phyloP scores from a whole-genome alignment of 2,329 filamentous ascomycete genomes.

The Aspergillus cejpii region DNA sequence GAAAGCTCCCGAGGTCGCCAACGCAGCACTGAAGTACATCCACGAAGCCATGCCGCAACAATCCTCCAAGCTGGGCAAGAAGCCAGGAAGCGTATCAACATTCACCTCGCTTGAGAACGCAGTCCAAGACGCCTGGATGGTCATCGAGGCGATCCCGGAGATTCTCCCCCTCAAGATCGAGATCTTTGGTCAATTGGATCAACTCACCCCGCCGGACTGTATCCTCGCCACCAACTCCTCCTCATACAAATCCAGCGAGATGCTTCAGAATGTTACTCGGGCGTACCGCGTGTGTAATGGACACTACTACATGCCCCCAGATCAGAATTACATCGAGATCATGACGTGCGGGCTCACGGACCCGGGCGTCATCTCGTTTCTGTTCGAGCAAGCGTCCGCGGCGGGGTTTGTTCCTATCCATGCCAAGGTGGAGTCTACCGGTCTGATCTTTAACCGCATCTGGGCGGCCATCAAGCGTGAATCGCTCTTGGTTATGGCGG shows the following conservation, averaged over 20 bases:
- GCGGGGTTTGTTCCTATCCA: slow-evolving; percentile 39
- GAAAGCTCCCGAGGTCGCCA: slow-evolving; percentile 5
- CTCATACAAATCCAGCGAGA: slow-evolving; percentile 47
- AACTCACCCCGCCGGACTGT: slow-evolving; percentile 38
- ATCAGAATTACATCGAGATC: slow-evolving; percentile 44
- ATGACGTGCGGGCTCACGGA: slow-evolving; percentile 48
- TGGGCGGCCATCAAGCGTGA: slow-evolving; percentile 54
- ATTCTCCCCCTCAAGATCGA: slow-evolving; percentile 45
- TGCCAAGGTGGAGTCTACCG: slow-evolving; percentile 45
- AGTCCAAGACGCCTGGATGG: slow-evolving; percentile 46
- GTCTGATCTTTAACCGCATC: slow-evolving; percentile 51
- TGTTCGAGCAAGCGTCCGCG: slow-evolving; percentile 36
- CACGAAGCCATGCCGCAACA: slow-evolving; percentile 10
- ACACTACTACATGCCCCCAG: slow-evolving; percentile 48
- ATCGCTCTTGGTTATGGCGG: slow-evolving; percentile 43
- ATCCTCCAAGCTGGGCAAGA: slow-evolving; percentile 14
- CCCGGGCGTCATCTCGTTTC: slow-evolving; percentile 41
- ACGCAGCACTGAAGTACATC: slow-evolving; percentile 13
- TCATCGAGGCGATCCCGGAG: slow-evolving; percentile 50
- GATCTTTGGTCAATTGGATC: slow-evolving; percentile 45
- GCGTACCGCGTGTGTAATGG: slow-evolving; percentile 44
- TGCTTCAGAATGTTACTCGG: slow-evolving; percentile 37
- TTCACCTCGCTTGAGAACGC: slow-evolving; percentile 27
- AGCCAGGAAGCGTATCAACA: background rate
- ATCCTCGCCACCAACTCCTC: slow-evolving; percentile 49